Evolutionary conservation across 495 filamentous ascomycete species (phyloP).

Genomic region (Tuber brumale): DNA sequence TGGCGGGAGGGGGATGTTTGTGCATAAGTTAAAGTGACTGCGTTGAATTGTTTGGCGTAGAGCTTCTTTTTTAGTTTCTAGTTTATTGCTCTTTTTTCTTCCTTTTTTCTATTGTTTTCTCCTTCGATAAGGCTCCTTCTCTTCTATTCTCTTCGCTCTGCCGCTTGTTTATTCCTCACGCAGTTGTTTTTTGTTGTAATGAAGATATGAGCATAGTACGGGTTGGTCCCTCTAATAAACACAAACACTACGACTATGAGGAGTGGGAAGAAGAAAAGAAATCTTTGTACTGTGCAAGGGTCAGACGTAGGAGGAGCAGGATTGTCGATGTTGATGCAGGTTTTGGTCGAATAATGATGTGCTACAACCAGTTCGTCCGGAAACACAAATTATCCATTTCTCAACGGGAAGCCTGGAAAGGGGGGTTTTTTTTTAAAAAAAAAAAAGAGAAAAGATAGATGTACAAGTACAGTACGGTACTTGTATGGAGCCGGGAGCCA

Average conservation of each 20-base stretch:
- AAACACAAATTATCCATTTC: too few relatives aligned
- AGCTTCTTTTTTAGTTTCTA: slow-evolving; percentile 15
- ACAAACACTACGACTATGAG: background rate
- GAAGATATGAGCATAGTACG: background rate
- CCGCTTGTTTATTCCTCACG: background rate
- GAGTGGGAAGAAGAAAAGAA: background rate
- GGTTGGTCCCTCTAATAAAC: background rate
- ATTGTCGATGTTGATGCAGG: background rate
- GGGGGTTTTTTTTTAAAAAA: too few relatives aligned
- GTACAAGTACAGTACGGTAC: too few relatives aligned
- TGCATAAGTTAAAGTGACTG: slow-evolving; percentile 9
- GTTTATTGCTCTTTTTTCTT: background rate
- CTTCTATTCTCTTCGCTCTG: background rate
- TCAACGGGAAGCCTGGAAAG: too few relatives aligned
- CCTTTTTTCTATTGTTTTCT: background rate
- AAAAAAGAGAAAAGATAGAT: too few relatives aligned
- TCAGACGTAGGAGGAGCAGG: background rate
- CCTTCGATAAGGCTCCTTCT: background rate
- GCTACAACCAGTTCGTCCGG: too few relatives aligned
- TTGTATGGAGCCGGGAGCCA: too few relatives aligned
- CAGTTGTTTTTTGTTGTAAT: background rate
- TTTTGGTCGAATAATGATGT: too few relatives aligned
- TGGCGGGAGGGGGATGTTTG: slow-evolving; percentile 11
- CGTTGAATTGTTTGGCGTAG: slow-evolving; percentile 25
- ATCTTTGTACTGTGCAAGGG: background rate